phyloP scores from a whole-genome alignment of 2,329 filamentous ascomycete species.

The Onygenales sp. region DNA sequence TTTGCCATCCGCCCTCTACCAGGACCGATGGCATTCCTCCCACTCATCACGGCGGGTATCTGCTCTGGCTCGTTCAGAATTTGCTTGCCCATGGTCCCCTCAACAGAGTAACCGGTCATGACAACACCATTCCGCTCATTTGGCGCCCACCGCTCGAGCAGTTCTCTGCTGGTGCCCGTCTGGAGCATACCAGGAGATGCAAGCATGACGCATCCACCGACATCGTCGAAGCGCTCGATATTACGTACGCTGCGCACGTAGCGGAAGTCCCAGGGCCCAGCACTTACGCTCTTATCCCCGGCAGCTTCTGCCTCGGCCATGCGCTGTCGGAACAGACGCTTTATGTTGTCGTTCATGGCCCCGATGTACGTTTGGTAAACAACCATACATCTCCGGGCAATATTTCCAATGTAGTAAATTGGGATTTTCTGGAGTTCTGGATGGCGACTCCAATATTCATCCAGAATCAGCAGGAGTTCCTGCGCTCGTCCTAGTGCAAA shows the following conservation, averaged over 20 bases:
- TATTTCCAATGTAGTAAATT: constrained; percentile 94
- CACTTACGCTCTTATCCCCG: constrained; percentile 60
- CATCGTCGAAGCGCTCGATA: constrained; percentile 89
- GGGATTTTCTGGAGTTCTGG: constrained; percentile 79
- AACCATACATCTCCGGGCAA: constrained; percentile 94
- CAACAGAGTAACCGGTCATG: constrained; percentile 96
- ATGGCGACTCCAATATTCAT: constrained; percentile 94
- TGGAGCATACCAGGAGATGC: constrained; percentile 97
- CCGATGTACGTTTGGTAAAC: constrained; percentile 98
- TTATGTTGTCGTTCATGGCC: constrained; percentile 99
- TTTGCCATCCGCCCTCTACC: constrained; percentile 53
- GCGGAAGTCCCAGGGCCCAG: constrained; percentile 89
- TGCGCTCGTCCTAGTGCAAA: constrained; percentile 92
- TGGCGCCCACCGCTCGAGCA: constrained; percentile 91
- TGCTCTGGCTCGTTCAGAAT: constrained; percentile 91
- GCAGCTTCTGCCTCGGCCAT: constrained; percentile 83
- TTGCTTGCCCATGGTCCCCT: constrained; percentile 95
- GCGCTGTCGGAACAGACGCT: constrained; percentile 81
- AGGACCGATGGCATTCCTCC: constrained; percentile 44
- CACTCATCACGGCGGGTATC: constrained; percentile 87
- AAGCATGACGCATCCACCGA: constrained; percentile 93
- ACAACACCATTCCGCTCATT: constrained; percentile 97
- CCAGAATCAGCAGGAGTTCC: constrained; percentile 84
- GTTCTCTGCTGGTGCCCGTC: constrained; percentile 84
- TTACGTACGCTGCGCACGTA: constrained; percentile 87